Conservation (phyloP, 306 rosid species). For the Vigna radiata region DNA sequence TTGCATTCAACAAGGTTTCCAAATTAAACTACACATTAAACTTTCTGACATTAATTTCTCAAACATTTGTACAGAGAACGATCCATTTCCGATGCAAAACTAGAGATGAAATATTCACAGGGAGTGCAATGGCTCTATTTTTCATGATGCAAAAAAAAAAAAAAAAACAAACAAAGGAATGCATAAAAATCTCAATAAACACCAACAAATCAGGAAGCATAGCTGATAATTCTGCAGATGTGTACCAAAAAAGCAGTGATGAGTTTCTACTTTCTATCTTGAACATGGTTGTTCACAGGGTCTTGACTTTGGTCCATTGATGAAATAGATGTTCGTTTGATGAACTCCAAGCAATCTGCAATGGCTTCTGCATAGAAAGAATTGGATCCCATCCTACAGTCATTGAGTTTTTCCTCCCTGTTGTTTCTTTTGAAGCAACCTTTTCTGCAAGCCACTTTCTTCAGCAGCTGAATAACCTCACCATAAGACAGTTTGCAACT, state of each 20-base stretch:
- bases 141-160: background rate
- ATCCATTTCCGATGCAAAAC: constrained; percentile 24
- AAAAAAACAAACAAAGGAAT: background rate
- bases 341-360: constrained; percentile 94
- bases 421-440: constrained; percentile 44
- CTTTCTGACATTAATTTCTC: constrained; percentile 33
- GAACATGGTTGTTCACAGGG: constrained; percentile 38
- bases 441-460: constrained; percentile 45
- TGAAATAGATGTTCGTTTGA: constrained; percentile 74
- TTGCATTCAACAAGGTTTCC: constrained; percentile 1
- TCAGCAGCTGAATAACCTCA: constrained; percentile 48
- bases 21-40: constrained; percentile 28
- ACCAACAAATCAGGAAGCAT: constrained; percentile 3
- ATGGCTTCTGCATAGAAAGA: constrained; percentile 93
- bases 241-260: background rate
- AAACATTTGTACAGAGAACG: constrained; percentile 27
- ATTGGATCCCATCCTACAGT: constrained; percentile 59
- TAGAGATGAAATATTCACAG: constrained; percentile 24
- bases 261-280: constrained; percentile 43
- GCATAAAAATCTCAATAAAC: background rate
- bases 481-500: constrained; percentile 53
- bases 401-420: constrained; percentile 37
- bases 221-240: constrained; percentile 23
- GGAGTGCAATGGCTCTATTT: background rate
- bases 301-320: constrained; percentile 54